Percentiles rank a stretch among this genome's conserved stretches.
Evolutionary conservation across 441 rosid genomes (phyloP).

Genomic region (Eugenia klotzschiana): DNA sequence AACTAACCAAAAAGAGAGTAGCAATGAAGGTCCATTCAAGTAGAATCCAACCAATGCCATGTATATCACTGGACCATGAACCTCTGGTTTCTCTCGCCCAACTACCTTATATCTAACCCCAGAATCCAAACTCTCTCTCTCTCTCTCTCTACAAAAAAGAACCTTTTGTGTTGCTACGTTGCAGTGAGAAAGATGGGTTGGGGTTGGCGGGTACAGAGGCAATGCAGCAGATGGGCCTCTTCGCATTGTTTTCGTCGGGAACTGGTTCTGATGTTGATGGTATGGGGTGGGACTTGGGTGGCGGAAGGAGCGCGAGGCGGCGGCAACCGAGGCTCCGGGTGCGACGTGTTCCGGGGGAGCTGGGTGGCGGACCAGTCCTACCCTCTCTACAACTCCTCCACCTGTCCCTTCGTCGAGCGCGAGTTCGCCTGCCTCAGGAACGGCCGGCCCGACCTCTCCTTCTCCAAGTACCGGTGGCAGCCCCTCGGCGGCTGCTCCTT

Average conservation of each 20-base stretch:
- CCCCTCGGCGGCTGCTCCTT: slow-evolving; percentile 43
- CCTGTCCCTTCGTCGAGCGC: slow-evolving; percentile 57
- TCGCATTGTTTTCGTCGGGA: not conserved
- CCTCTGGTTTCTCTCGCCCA: not conserved
- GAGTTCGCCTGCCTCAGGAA: slow-evolving; percentile 64
- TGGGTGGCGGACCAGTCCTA: slow-evolving; percentile 50
- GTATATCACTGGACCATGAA: not conserved
- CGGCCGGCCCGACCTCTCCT: slow-evolving; percentile 65
- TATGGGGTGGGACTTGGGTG: not conserved
- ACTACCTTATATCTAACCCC: not conserved
- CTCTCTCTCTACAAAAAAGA: not conserved
- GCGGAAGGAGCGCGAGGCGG: not conserved
- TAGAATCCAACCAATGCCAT: not conserved
- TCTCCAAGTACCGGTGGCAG: slow-evolving; percentile 59
- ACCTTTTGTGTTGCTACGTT: not conserved
- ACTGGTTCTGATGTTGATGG: not conserved
- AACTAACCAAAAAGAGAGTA: not conserved
- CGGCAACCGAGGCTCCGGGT: not conserved
- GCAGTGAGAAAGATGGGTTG: not conserved
- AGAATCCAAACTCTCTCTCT: not conserved
- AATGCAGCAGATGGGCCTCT: not conserved
- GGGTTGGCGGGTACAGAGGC: not conserved
- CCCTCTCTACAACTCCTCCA: slow-evolving; percentile 42
- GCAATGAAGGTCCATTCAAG: not conserved
- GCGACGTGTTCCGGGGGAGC: slow-evolving; percentile 46